A percentile compares a stretch with the other conserved stretches of the same genome.
phyloP scores from a whole-genome alignment of 805 yeast genomes.

The Lipomyces lipofer region DNA sequence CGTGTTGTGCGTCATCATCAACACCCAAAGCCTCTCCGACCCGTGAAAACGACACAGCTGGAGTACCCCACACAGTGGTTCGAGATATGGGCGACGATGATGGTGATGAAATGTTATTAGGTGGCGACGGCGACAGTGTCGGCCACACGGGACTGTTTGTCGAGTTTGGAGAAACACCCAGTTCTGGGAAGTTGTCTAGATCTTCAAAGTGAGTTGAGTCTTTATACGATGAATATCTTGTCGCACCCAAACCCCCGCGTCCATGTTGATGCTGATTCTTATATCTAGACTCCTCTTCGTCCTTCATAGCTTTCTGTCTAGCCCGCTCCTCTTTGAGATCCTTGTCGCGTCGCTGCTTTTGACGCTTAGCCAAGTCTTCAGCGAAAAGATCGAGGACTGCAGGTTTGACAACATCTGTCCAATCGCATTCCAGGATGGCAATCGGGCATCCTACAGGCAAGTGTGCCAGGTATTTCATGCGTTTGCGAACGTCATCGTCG shows the following conservation, averaged over 20 bases:
- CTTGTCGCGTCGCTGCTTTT: constrained; percentile 52
- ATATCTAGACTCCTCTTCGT: constrained; percentile 47
- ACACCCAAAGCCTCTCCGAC: constrained; percentile 39
- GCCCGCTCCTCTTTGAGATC: constrained; percentile 62
- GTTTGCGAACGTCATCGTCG: constrained; percentile 58
- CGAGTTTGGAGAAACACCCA: constrained; percentile 11
- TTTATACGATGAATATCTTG: not conserved
- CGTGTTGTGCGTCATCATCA: constrained; percentile 38
- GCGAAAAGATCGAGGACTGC: constrained; percentile 51
- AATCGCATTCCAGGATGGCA: constrained; percentile 82
- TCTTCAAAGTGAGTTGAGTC: not conserved
- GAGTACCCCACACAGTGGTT: constrained; percentile 79
- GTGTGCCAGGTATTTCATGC: constrained; percentile 74
- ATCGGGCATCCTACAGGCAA: constrained; percentile 82
- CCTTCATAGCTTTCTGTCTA: constrained; percentile 56
- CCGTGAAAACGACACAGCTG: constrained; percentile 37
- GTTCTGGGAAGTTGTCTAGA: constrained; percentile 6
- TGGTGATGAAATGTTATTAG: constrained; percentile 7
- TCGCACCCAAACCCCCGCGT: constrained; percentile 4
- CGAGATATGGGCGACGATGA: constrained; percentile 37
- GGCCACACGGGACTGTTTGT: constrained; percentile 34
- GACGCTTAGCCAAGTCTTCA: constrained; percentile 58
- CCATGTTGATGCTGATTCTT: constrained; percentile 4
- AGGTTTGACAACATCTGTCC: constrained; percentile 54
- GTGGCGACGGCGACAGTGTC: constrained; percentile 29